Percentiles rank a stretch among this genome's conserved stretches.
Conservation (phyloP, 2,329 filamentous ascomycete genomes). For the Hypoxylon sp. region DNA sequence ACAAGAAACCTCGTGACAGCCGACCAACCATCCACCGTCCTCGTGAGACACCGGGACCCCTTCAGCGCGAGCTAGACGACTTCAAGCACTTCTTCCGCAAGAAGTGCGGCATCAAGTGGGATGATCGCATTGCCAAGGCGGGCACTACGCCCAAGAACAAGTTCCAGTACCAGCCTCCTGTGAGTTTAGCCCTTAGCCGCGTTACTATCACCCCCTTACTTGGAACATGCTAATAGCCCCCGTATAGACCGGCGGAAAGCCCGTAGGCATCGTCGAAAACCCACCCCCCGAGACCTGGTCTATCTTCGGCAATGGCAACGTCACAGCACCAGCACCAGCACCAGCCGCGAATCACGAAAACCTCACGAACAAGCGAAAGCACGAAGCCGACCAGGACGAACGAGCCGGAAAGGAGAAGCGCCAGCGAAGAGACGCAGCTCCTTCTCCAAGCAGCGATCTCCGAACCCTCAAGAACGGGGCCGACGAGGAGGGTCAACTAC, state of each 20-base stretch:
- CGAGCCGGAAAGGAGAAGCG: not conserved
- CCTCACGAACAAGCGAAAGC: not conserved
- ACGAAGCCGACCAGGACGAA: not conserved
- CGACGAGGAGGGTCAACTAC: no score
- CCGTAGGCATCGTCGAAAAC: not conserved
- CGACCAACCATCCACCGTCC: slow-evolving; percentile 53
- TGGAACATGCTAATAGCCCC: not conserved
- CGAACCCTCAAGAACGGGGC: no score
- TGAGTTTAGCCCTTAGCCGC: slow-evolving; percentile 51
- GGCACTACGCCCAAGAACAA: slow-evolving; percentile 50
- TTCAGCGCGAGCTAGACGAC: slow-evolving; percentile 59
- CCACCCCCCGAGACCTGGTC: no score
- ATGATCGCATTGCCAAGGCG: slow-evolving; percentile 61
- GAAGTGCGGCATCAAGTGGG: slow-evolving; percentile 72
- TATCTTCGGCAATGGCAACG: no score
- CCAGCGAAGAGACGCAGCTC: not conserved
- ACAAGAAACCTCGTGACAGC: slow-evolving; percentile 57
- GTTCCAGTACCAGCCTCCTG: slow-evolving; percentile 64
- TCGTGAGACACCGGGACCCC: slow-evolving; percentile 56
- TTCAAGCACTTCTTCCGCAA: slow-evolving; percentile 71
- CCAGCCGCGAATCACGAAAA: no score
- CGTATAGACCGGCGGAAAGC: not conserved
- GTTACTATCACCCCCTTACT: no score
- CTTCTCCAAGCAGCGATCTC: no score
- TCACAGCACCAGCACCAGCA: no score